These are phyloP conservation scores for Aspergillus indologenus DNA, from an alignment of 495 filamentous ascomycete genomes.

Conservation along the genomic window DNA sequence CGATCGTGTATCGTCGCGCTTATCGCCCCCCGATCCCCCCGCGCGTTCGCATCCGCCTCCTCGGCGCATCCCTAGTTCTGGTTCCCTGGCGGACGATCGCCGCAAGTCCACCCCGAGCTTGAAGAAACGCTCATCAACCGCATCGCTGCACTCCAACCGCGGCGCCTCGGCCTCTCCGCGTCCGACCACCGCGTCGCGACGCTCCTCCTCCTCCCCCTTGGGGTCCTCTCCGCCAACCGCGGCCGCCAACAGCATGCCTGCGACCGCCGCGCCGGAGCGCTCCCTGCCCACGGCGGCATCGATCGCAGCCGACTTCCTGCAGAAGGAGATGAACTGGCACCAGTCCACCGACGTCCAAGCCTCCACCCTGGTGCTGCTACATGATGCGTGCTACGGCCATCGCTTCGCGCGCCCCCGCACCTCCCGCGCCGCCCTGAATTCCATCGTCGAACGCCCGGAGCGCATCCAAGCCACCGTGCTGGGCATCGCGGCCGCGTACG, in stretches of 20 bases:
- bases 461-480: slow-evolving; percentile 79
- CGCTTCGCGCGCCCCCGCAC: slow-evolving; percentile 79
- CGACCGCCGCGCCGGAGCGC: slow-evolving; percentile 28
- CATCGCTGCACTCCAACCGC: slow-evolving; percentile 40
- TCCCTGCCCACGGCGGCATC: slow-evolving; percentile 58
- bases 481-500: slow-evolving; percentile 83
- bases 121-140: slow-evolving; percentile 44
- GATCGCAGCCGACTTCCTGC: slow-evolving; percentile 68
- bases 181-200: slow-evolving; percentile 38
- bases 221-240: slow-evolving; percentile 35
- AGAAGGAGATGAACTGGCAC: slow-evolving; percentile 64
- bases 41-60: slow-evolving; percentile 33
- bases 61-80: slow-evolving; percentile 50
- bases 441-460: slow-evolving; percentile 90
- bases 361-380: slow-evolving; percentile 76
- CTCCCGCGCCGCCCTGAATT: slow-evolving; percentile 58
- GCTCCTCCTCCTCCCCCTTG: slow-evolving; percentile 47
- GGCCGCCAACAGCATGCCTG: slow-evolving; percentile 22
- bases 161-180: slow-evolving; percentile 33
- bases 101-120: slow-evolving; percentile 42
- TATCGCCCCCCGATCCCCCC: slow-evolving; percentile 30
- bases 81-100: slow-evolving; percentile 49
- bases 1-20: slow-evolving; percentile 25
- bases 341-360: slow-evolving; percentile 49
- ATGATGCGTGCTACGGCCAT: slow-evolving; percentile 93